These are phyloP conservation scores for Lasiodiplodia hormozganensis DNA, from an alignment of 2,329 filamentous ascomycete genomes.

Conservation along the genomic window DNA sequence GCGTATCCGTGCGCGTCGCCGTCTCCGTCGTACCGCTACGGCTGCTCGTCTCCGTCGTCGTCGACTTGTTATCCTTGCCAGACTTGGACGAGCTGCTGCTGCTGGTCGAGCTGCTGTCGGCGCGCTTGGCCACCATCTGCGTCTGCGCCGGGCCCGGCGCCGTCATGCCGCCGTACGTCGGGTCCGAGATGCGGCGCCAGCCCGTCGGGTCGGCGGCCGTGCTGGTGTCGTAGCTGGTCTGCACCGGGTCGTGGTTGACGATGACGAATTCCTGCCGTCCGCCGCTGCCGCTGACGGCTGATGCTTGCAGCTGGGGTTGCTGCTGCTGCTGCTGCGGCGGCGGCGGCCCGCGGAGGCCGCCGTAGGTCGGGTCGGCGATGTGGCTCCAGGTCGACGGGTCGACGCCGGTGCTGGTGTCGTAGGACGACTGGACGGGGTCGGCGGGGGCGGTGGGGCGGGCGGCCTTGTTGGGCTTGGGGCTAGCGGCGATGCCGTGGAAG, in stretches of 20 bases:
- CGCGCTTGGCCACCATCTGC: neutral
- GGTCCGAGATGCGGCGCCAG: neutral
- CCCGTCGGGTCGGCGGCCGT: neutral
- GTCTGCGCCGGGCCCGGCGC: neutral
- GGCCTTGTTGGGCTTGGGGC: neutral
- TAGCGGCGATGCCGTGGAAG: neutral
- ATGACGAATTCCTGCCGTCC: too few relatives aligned
- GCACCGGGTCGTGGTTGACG: neutral
- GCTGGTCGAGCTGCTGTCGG: neutral
- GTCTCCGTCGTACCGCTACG: neutral
- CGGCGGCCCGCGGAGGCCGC: neutral
- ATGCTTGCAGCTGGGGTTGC: too few relatives aligned
- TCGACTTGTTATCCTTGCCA: neutral
- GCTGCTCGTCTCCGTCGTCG: neutral
- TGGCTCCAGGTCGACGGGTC: neutral
- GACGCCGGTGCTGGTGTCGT: neutral
- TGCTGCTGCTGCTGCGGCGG: neutral
- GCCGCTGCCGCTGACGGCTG: too few relatives aligned
- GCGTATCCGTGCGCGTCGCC: neutral
- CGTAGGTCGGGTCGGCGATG: neutral
- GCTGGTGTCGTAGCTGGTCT: constrained; percentile 3
- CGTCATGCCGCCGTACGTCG: neutral
- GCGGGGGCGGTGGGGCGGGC: neutral
- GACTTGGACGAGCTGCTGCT: neutral
- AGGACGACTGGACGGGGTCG: neutral